Evolutionary conservation across 345 rosid species (phyloP).

Genomic region (Acer yangbiense): DNA sequence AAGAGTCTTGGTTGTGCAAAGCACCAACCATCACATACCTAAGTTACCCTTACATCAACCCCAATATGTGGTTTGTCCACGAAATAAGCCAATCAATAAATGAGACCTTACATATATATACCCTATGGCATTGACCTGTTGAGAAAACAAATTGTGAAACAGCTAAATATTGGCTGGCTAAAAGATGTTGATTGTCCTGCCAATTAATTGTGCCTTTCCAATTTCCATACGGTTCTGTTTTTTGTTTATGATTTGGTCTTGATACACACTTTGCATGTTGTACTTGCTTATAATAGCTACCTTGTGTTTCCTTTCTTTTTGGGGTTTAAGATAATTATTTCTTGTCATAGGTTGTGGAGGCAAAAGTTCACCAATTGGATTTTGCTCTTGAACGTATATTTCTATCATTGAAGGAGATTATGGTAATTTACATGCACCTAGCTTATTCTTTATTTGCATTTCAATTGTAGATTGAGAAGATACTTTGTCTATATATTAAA

Average conservation of each 20-base stretch:
- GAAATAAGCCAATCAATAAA: too few relatives aligned
- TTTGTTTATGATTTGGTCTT: slow-evolving; percentile 5
- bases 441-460: slow-evolving; percentile 7
- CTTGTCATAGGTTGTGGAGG: slow-evolving; percentile 74
- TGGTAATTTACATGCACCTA: slow-evolving; percentile 39
- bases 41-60: too few relatives aligned
- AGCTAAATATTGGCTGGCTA: slow-evolving; percentile 6
- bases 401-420: slow-evolving; percentile 82
- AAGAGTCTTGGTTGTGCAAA: too few relatives aligned
- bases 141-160: slow-evolving; percentile 1
- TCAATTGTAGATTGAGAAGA: neutral
- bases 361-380: slow-evolving; percentile 92
- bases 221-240: slow-evolving; percentile 1
- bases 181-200: neutral
- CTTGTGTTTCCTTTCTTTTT: slow-evolving; percentile 5
- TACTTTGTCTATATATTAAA: neutral
- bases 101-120: too few relatives aligned
- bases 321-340: slow-evolving; percentile 13
- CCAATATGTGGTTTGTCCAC: too few relatives aligned
- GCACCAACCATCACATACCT: too few relatives aligned
- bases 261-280: neutral
- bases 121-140: neutral
- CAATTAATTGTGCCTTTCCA: neutral
- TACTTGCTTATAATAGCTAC: slow-evolving; percentile 6
- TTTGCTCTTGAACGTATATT: slow-evolving; percentile 80